These are phyloP conservation scores for Keithomyces neogunnii DNA, from an alignment of 2,329 filamentous ascomycete species.

Conservation along the genomic window DNA sequence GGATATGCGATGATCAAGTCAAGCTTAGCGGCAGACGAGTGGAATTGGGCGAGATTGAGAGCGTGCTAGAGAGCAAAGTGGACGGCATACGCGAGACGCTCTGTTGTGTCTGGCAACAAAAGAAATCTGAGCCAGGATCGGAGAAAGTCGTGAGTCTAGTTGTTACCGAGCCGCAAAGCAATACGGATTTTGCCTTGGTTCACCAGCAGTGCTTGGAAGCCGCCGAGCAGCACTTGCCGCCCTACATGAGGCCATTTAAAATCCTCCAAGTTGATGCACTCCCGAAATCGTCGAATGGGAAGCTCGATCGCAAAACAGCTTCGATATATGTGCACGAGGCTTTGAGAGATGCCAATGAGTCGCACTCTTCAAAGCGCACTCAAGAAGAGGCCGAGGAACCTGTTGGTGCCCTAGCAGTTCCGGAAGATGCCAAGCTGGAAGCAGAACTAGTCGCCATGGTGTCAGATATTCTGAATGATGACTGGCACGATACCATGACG, in stretches of 20 bases:
- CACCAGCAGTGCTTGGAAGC: not conserved
- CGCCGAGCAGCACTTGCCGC: slow-evolving; percentile 35
- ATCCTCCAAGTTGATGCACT: slow-evolving; percentile 40
- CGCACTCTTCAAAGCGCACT: not conserved
- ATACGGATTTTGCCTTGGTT: not conserved
- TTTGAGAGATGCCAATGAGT: too few species aligned
- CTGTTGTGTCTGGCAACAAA: slow-evolving; percentile 6
- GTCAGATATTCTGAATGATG: not conserved
- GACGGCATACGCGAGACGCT: slow-evolving; percentile 10
- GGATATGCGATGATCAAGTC: slow-evolving; percentile 59
- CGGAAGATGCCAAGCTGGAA: slow-evolving; percentile 6
- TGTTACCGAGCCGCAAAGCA: slow-evolving; percentile 33
- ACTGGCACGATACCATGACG: not conserved
- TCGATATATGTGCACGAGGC: not conserved
- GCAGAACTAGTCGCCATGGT: slow-evolving; percentile 2
- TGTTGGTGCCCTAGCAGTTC: not conserved
- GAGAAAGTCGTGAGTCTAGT: slow-evolving; percentile 38
- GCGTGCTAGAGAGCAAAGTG: slow-evolving; percentile 15
- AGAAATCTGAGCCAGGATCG: slow-evolving; percentile 3
- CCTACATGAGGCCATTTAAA: slow-evolving; percentile 52
- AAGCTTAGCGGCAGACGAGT: slow-evolving; percentile 69
- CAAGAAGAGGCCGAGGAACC: not conserved
- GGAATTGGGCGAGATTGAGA: slow-evolving; percentile 62
- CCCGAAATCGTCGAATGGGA: slow-evolving; percentile 52
- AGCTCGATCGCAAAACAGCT: slow-evolving; percentile 42